Base-by-base conservation (phyloP, 192 early-diverging fungal genomes). In the Linnemannia zychae region DNA sequence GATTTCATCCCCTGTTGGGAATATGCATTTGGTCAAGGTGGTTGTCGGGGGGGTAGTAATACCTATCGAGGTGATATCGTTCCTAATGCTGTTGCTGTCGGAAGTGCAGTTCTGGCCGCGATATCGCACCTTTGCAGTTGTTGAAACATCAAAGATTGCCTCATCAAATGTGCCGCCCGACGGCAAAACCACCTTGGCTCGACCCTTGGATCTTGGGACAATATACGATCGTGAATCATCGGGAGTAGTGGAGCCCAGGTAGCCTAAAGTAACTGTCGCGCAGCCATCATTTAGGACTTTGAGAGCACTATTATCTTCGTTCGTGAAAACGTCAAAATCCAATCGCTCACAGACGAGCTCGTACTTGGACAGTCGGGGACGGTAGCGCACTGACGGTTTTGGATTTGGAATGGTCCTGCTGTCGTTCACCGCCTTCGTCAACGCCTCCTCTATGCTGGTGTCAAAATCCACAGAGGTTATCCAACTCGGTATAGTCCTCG, bases 31-130 rank as follows among this genome's bases (percentile, higher is more conserved):
- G 69, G 80, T 81, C 44, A 48, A 4, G 3, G 20, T 12, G 1
- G 74, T 81, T 22, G 7, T n/a, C 28, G 80, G 80, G 16, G 67
- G 40, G 5, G 67, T n/a, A n/a, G n/a, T n/a, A n/a, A n/a, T n/a
- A n/a, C n/a, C n/a, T n/a, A n/a, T n/a, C n/a, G n/a, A n/a, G n/a
- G n/a, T n/a, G n/a, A n/a, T n/a, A n/a, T n/a, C n/a, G n/a, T n/a
- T n/a, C n/a, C n/a, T n/a, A n/a, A n/a, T n/a, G n/a, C n/a, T n/a
- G n/a, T n/a, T 44, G 3, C 40, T 44, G 3, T 44, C 9, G 4
- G 9, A 44, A 44, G 9, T 44, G 9, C 40, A 44, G 3, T 44
- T 9, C 9, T 44, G 40, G 40, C 9, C 40, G 40, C 3, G 40
- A 3, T 44, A 44, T 44, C 9, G 40, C 9, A 44, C 40, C 40